Evolutionary conservation across 2,329 filamentous ascomycete species (phyloP).

Genomic region (Lachnellula hyalina): DNA sequence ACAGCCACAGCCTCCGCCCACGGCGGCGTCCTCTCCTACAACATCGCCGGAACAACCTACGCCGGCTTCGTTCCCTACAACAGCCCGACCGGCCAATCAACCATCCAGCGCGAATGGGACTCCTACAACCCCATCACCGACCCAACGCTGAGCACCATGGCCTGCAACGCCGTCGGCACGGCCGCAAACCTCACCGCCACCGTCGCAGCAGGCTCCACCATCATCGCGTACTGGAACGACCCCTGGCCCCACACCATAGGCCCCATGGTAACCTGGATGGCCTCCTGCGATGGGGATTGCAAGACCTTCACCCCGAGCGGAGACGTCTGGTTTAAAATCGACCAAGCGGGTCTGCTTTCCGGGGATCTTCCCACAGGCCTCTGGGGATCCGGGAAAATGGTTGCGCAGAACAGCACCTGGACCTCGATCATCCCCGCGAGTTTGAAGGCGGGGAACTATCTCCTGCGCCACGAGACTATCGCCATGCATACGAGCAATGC

Average conservation of each 20-base stretch:
- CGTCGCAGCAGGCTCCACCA: neutral
- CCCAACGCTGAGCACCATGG: neutral
- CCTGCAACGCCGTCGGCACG: neutral
- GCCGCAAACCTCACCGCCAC: neutral
- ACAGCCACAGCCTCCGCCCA: neutral
- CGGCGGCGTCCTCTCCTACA: neutral
- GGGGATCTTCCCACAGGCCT: slow-evolving; percentile 31
- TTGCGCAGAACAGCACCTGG: slow-evolving; percentile 48
- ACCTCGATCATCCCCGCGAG: slow-evolving; percentile 40
- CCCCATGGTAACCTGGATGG: slow-evolving; percentile 17
- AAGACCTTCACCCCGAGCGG: slow-evolving; percentile 33
- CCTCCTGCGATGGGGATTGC: slow-evolving; percentile 32
- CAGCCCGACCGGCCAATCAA: neutral
- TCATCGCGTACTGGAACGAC: neutral
- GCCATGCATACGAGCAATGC: slow-evolving; percentile 30
- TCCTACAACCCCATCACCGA: neutral
- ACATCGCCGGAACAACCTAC: neutral
- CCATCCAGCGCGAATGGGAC: neutral
- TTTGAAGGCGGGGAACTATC: slow-evolving; percentile 43
- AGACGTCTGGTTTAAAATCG: slow-evolving; percentile 41
- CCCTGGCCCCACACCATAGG: neutral
- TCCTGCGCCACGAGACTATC: slow-evolving; percentile 47
- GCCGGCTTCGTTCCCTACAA: neutral
- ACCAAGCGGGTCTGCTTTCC: slow-evolving; percentile 34
- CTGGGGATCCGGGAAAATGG: slow-evolving; percentile 43